Conservation (phyloP, 1,284 basidiomycete species). For the Uromyces viciae-fabae region DNA sequence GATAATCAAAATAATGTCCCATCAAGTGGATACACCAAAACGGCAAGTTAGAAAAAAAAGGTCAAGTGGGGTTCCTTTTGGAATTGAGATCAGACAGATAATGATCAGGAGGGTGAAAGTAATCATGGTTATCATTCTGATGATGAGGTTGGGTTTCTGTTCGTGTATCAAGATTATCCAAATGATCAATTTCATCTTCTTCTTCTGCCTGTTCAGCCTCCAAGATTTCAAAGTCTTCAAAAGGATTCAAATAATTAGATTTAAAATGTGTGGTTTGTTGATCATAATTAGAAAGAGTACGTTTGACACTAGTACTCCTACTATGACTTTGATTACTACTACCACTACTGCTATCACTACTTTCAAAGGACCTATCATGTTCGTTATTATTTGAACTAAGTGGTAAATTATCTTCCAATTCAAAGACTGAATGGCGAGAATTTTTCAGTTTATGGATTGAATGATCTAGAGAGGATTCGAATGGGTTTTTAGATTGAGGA, state of each 20-base stretch:
- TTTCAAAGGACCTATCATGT: no score
- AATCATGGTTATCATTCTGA: neutral
- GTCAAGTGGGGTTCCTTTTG: no score
- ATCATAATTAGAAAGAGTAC: neutral
- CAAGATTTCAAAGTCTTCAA: slow-evolving; percentile 27
- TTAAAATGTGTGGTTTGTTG: neutral
- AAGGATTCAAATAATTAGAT: neutral
- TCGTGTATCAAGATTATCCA: no score
- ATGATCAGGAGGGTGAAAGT: slow-evolving; percentile 1
- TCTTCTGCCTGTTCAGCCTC: neutral
- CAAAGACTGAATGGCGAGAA: neutral
- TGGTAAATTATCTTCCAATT: neutral
- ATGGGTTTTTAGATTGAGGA: neutral
- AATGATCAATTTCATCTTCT: slow-evolving; percentile 17
- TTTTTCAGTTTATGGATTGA: neutral
- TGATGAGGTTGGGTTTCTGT: no score
- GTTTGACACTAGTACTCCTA: no score
- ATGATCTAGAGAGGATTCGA: neutral
- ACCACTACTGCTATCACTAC: no score
- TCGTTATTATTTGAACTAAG: neutral
- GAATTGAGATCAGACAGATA: no score
- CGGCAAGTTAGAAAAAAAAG: no score
- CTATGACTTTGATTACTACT: no score
- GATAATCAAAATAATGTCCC: no score
- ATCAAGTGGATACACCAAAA: no score